Evolutionary conservation across 768 basidiomycete genomes (phyloP), one percentile per base, ranked within the genome.

Genomic region (Asterophora lycoperdoides): DNA sequence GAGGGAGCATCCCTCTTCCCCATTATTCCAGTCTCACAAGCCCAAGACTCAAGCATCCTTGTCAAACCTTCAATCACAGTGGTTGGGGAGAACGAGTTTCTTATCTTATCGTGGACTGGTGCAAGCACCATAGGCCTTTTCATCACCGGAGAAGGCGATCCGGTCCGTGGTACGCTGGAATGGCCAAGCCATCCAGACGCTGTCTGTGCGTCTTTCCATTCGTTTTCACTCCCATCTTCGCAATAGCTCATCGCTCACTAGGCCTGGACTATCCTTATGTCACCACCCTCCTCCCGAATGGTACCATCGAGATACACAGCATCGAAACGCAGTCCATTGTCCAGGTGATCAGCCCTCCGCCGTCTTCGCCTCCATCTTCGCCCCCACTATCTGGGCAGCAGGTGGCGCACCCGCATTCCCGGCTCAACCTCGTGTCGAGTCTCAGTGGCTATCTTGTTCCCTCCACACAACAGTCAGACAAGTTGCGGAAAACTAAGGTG

Each of bases 91-190:
- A 80, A 78, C 55, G 93, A 96, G 64, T 96, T 93, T 56, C 76
- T 97, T 36, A 75, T 96, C 17, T 72, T 91, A 13, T 89, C 88
- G 2, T 93, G 86, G 79, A 93, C 85, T 1, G 94, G 90, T 11
- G 68, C 74, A 3, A 81, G 78, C 44, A 89, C 89, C 0, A 71
- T 97, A 34, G 94, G 94, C 0, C 69, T 98, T 8, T 98, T 97
- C 57, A 75, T 97, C 55, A 90, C 79, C 11, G 79, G 83, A 0
- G 78, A 81, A 2, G 93, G 92, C 0, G 93, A 95, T 64, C 92
- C 94, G 4, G 84, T 92, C 7, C 77, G 93, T 39, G 93, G 93
- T 2, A 94, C 93, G 1, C 68, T 96, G 37, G 80, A 91, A 61
- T 96, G 92, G 90, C 76, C 81, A 2, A 78, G 72, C 42, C 83